Base-by-base conservation (phyloP, 371 early-diverging fungal genomes). In the Haplosporangium sp. region DNA sequence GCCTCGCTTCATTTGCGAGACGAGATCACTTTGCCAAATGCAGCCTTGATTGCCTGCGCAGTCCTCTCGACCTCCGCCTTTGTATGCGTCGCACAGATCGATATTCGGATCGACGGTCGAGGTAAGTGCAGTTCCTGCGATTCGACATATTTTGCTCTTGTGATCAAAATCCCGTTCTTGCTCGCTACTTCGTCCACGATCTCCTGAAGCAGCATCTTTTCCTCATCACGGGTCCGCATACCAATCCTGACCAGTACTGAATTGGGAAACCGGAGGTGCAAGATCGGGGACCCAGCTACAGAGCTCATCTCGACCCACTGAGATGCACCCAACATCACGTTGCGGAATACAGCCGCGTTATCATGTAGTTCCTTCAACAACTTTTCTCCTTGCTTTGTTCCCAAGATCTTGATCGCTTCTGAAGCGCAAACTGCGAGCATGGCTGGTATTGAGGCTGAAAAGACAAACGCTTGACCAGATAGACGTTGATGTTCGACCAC, bases 381-480 rank as follows among this genome's bases (percentile, higher is more conserved):
- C 16, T 62, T 38, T 20, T 68, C 69, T 67, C 85, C 59, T 47
- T 87, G 77, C 45, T 82, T 73, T 1, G 77, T 62, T 12, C 64
- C 73, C 51, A 96, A 85, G 12, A 90, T 82, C 14, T 89, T 86
- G 72, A 99, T 84, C 6, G 94, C 95, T 74, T 96, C 96, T 10
- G 93, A 83, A 13, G 96, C 95, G 38, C 95, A 90, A 14, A 95
- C 93, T 14, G 99, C 90, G 11, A 99, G 85, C 86, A 97, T 94
- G 20, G 97, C 97, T 9, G 99, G 99, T 43, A 99, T 89, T 12
- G 99, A 95, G 8, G 99, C 99, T 38, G 99, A 99, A 85, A 96
- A 99, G 66, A 95, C 95, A 83, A 99, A 99, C 0, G 97, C 94
- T 18, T 87, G 85, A 10, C 98, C 97, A 12, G 95, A 94, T 9